Evolutionary conservation across 352 stramenopile genomes (phyloP).

Genomic region (Globisporangium emineosum): DNA sequence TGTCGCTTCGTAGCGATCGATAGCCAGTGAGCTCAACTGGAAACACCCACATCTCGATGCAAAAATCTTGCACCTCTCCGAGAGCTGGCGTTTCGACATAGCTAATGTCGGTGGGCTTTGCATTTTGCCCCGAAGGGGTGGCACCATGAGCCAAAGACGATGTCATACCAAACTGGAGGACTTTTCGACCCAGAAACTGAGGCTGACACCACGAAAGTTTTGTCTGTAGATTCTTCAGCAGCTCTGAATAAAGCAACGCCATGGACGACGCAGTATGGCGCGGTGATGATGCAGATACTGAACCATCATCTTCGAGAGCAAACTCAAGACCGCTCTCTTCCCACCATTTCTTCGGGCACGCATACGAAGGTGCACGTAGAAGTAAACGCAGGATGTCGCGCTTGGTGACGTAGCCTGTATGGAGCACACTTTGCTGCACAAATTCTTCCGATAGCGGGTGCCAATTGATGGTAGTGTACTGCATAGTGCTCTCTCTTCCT

Average conservation of each 20-base stretch:
- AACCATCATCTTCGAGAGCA: slow-evolving; percentile 11
- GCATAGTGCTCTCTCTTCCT: slow-evolving; percentile 5
- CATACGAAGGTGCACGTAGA: slow-evolving; percentile 54
- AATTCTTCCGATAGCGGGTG: slow-evolving; percentile 76
- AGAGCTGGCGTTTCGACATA: slow-evolving; percentile 64
- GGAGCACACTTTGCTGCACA: slow-evolving; percentile 69
- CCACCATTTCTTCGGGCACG: slow-evolving; percentile 57
- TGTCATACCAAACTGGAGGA: slow-evolving; percentile 60
- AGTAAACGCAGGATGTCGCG: slow-evolving; percentile 71
- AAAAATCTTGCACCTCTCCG: slow-evolving; percentile 63
- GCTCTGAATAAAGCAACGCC: slow-evolving; percentile 69
- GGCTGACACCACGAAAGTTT: slow-evolving; percentile 52
- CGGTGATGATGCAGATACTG: slow-evolving; percentile 15
- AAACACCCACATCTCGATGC: slow-evolving; percentile 80
- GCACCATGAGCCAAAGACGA: slow-evolving; percentile 15
- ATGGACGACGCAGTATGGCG: slow-evolving; percentile 75
- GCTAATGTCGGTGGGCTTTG: slow-evolving; percentile 57
- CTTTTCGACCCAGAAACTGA: slow-evolving; percentile 39
- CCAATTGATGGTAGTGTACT: slow-evolving; percentile 63
- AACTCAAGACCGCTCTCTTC: slow-evolving; percentile 42
- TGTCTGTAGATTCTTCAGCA: slow-evolving; percentile 52
- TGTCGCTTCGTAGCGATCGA: slow-evolving; percentile 68
- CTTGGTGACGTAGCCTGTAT: slow-evolving; percentile 72
- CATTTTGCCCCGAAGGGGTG: slow-evolving; percentile 14
- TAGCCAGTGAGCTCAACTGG: slow-evolving; percentile 60